phyloP scores from a whole-genome alignment of 139 green algal genomes.

The Penium margaritaceum region DNA sequence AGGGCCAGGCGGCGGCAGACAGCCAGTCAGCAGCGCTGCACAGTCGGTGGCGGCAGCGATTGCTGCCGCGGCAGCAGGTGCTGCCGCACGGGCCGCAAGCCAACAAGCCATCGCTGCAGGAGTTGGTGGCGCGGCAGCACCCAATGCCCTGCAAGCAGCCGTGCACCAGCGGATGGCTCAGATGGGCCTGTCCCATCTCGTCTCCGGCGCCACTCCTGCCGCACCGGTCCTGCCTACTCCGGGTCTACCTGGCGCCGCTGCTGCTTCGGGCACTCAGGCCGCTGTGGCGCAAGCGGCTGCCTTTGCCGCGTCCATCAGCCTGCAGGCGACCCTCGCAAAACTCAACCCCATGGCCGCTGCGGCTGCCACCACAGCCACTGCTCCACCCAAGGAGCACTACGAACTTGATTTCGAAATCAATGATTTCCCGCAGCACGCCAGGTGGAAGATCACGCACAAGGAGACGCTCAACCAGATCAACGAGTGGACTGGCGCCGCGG shows the following conservation, averaged over 20 bases:
- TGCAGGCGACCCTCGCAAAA: constrained; percentile 43
- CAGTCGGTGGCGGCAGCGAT: neutral
- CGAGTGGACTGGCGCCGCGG: constrained; percentile 78
- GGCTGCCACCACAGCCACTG: too few relatives aligned
- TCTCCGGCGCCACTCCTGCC: too few relatives aligned
- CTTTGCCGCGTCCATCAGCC: constrained; percentile 42
- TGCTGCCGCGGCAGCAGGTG: neutral
- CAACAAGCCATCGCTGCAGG: too few relatives aligned
- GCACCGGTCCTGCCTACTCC: too few relatives aligned
- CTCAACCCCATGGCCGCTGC: constrained; percentile 16
- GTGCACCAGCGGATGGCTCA: neutral
- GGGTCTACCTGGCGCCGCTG: neutral
- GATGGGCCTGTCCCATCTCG: neutral
- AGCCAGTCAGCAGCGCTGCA: constrained; percentile 1
- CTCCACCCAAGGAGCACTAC: constrained; percentile 56
- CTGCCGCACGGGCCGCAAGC: neutral
- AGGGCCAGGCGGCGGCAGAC: neutral
- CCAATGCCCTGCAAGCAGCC: neutral
- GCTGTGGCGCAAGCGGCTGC: constrained; percentile 37
- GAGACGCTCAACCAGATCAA: constrained; percentile 74
- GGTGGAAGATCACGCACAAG: constrained; percentile 82
- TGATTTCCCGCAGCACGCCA: constrained; percentile 91
- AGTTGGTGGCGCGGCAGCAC: neutral
- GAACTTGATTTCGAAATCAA: constrained; percentile 96
- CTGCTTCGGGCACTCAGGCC: neutral